phyloP scores from a whole-genome alignment of 768 basidiomycete species.

The Serendipita indica region DNA sequence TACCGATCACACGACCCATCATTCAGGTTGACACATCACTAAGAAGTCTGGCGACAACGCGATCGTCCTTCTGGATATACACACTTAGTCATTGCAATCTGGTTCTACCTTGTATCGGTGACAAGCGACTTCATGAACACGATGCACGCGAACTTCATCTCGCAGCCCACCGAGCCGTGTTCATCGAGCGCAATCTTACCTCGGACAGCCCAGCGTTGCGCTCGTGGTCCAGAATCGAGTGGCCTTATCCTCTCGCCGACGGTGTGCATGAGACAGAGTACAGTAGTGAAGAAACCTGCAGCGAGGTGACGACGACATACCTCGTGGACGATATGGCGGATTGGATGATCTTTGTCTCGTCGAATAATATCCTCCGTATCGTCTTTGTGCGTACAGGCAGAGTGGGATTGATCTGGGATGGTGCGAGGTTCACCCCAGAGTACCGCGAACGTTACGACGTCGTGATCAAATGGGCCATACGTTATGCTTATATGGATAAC shows the following conservation, averaged over 20 bases:
- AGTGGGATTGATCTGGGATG: background rate
- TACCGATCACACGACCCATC: too few species aligned
- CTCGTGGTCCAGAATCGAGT: background rate
- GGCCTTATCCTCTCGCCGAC: background rate
- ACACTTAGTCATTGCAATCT: background rate
- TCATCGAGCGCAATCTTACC: background rate
- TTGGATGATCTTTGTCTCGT: conserved; percentile 4
- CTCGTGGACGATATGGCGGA: too few species aligned
- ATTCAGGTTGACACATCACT: background rate
- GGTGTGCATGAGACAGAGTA: too few species aligned
- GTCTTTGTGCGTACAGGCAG: background rate
- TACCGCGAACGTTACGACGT: too few species aligned
- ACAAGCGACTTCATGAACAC: background rate
- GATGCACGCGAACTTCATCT: background rate
- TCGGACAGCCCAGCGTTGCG: background rate
- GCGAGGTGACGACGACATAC: too few species aligned
- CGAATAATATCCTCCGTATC: conserved; percentile 1
- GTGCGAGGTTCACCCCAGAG: background rate
- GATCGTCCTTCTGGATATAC: background rate
- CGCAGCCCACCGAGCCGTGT: background rate
- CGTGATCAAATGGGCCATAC: too few species aligned
- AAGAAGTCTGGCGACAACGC: background rate
- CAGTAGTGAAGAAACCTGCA: too few species aligned
- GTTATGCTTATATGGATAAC: background rate
- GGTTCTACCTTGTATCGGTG: background rate